Percentiles rank a stretch among this genome's conserved stretches.
phyloP scores from a whole-genome alignment of 2,329 filamentous ascomycete species.

The Hymenoscyphus fructigenus region DNA sequence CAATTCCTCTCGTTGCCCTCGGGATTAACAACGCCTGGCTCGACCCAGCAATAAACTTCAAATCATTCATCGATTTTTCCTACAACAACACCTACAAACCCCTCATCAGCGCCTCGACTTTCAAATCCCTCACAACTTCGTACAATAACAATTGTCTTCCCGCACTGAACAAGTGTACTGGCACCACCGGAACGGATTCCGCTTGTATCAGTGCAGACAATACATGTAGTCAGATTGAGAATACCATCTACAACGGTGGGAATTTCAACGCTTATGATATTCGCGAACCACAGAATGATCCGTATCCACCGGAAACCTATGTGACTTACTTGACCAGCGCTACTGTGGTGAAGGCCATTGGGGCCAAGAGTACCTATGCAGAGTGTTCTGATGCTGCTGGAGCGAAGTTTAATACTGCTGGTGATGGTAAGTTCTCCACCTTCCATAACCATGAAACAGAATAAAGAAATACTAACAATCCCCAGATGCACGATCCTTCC shows the following conservation, averaged over 20 bases:
- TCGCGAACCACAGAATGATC: constrained; percentile 30
- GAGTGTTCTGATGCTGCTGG: constrained; percentile 41
- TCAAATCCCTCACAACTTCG: constrained; percentile 35
- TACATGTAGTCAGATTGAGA: constrained; percentile 44
- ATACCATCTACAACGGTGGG: constrained; percentile 31
- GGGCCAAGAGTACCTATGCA: constrained; percentile 41
- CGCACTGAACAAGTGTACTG: constrained; percentile 40
- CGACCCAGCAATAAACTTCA: constrained; percentile 58
- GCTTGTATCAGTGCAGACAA: constrained; percentile 70
- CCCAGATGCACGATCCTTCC: constrained; percentile 41
- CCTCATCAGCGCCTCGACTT: constrained; percentile 40
- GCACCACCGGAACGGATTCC: constrained; percentile 67
- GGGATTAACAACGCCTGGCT: constrained; percentile 37
- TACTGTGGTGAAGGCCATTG: constrained; percentile 42
- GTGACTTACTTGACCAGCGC: constrained; percentile 39
- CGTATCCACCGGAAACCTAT: constrained; percentile 42
- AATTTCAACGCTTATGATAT: constrained; percentile 36
- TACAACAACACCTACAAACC: constrained; percentile 41
- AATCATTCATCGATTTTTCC: constrained; percentile 31
- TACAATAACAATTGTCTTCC: constrained; percentile 42
- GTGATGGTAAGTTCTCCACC: constrained; percentile 35
- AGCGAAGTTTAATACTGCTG: constrained; percentile 39
- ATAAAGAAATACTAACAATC: not conserved
- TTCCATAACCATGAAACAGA: not conserved
- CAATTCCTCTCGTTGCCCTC: constrained; percentile 35